Conservation (phyloP, 75 land plant genomes). For the Chamaecyparis obtusa region DNA sequence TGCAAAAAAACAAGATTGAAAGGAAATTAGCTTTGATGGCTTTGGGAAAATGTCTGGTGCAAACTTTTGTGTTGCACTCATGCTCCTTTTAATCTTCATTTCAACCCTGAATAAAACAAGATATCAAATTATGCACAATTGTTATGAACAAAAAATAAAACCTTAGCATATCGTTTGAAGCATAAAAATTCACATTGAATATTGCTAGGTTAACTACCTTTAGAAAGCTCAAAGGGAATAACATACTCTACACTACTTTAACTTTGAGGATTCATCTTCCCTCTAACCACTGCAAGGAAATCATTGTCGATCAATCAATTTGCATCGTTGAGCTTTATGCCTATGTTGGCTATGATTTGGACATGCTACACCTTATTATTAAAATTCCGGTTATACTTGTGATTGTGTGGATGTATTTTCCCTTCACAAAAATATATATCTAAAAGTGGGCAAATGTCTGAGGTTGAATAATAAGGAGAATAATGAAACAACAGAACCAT, state of each 20-base stretch:
- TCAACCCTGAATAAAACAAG: slow-evolving; percentile 60
- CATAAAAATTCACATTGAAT: background rate
- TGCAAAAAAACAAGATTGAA: too few species aligned
- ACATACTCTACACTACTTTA: background rate
- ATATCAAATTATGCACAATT: background rate
- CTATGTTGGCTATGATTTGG: too few species aligned
- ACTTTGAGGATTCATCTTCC: slow-evolving; percentile 89
- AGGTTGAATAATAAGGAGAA: too few species aligned
- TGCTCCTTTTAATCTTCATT: slow-evolving; percentile 87
- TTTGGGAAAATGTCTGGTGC: slow-evolving; percentile 95
- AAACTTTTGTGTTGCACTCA: slow-evolving; percentile 91
- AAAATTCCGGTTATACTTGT: too few species aligned
- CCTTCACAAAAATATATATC: too few species aligned
- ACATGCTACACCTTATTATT: too few species aligned
- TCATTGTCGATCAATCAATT: too few species aligned
- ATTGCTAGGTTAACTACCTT: background rate
- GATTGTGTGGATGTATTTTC: too few species aligned
- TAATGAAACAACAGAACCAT: too few species aligned
- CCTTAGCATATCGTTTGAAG: background rate
- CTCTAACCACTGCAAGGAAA: slow-evolving; percentile 75
- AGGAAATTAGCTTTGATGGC: slow-evolving; percentile 80
- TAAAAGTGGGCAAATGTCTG: too few species aligned
- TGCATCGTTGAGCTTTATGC: too few species aligned
- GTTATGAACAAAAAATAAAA: background rate
- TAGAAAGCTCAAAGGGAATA: background rate